Evolutionary conservation across 306 rosid genomes (phyloP), one percentile per base, ranked within the genome.

Genomic region (Alnus glutinosa): DNA sequence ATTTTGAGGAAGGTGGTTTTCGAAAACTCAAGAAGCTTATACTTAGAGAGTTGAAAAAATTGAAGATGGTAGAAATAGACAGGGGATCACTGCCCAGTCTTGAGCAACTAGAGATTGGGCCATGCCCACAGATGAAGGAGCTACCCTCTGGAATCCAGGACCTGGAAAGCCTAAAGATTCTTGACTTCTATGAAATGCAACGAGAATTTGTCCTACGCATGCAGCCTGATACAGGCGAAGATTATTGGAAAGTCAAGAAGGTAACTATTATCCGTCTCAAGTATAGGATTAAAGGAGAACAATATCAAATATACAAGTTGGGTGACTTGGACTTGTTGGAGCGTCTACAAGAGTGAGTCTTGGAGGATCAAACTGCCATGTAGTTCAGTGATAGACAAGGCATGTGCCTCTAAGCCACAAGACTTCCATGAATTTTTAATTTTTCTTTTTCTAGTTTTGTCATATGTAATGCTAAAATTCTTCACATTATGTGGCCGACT

Each of bases 41-140:
- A 0, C 70, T 80, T 15, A 11, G 28, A 2, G 16, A 44, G 13
- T 30, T 80, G 58, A 10, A 37, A 5, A 52, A 11, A 47, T 55
- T 80, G 44, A 9, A 66, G 19, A 12, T 11, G 19, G 30, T 80
- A 9, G 32, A 23, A 16, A 70, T 77, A 51, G 74, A 77, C 10
- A 52, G 47, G 11, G 63, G 46, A 51, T 63, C 80, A 36, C 19
- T 77, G 66, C 67, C 67, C 2, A 19, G 28, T 59, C 71, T 78
- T 13, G 58, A 70, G 37, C 30, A 70, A 19, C 49, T 71, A 47
- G 42, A 58, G 11, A 28, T 58, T 57, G 62, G 81, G 14, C 48
- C 71, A 4, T 5, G 70, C 62, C 46, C 15, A 36, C 76, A 13
- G 19, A 13, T 71, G 59, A 78, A 78, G 76, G 81, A 78, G 47